A percentile compares a stretch with the other conserved stretches of the same genome.
Evolutionary conservation across 805 yeast genomes (phyloP).

Genomic region (Nakazawaea ernobii): DNA sequence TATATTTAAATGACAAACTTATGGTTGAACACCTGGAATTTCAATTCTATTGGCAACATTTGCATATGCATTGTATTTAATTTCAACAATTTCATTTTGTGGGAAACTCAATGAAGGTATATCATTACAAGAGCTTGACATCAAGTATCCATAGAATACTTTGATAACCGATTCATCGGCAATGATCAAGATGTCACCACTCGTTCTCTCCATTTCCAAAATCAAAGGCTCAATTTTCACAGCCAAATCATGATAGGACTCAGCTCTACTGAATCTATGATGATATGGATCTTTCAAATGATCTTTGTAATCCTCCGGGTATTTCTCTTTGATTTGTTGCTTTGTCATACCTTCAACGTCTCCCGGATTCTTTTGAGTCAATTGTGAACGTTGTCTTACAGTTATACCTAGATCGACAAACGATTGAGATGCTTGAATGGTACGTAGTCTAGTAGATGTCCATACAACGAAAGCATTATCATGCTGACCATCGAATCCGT

Average conservation of each 20-base stretch:
- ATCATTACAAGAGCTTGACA: constrained; percentile 86
- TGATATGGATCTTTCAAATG: constrained; percentile 82
- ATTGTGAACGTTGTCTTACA: constrained; percentile 71
- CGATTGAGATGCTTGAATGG: constrained; percentile 70
- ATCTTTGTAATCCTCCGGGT: constrained; percentile 65
- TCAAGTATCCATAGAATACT: constrained; percentile 88
- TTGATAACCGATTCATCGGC: constrained; percentile 90
- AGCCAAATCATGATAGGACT: constrained; percentile 94
- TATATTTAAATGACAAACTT: background rate
- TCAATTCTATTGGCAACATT: constrained; percentile 56
- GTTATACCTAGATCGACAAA: constrained; percentile 60
- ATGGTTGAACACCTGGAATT: constrained; percentile 25
- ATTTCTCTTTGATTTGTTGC: constrained; percentile 51
- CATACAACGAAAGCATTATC: constrained; percentile 75
- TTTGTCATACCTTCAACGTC: constrained; percentile 65
- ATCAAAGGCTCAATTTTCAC: constrained; percentile 89
- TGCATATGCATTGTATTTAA: constrained; percentile 80
- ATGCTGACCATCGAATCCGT: constrained; percentile 48
- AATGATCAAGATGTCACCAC: constrained; percentile 80
- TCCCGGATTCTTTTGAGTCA: constrained; percentile 89
- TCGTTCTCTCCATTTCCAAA: constrained; percentile 88
- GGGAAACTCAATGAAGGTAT: constrained; percentile 79
- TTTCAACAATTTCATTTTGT: constrained; percentile 78
- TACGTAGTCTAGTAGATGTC: constrained; percentile 88
- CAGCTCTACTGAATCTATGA: constrained; percentile 86